Base-by-base conservation (phyloP, 1,284 basidiomycete species). In the Xerocomus amazonicus region DNA sequence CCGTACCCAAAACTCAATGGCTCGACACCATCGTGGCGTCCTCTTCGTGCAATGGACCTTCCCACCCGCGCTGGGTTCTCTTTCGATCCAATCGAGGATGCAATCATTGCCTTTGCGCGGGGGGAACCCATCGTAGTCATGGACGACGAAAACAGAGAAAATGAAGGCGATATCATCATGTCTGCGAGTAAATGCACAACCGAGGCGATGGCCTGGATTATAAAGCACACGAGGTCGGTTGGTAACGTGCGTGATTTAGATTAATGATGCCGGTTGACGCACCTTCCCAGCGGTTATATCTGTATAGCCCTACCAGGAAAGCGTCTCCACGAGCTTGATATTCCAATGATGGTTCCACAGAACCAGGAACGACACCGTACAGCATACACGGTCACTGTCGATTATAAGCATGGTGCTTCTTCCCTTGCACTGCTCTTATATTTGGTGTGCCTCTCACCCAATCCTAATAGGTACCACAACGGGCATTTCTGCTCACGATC, bases 191-290 rank as follows among this genome's bases (percentile, higher is more conserved):
- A 84, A 51, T 83, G 90, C 57, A 93, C 93, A 17, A 92, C 92
- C 0, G 90, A 97, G 70, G 92, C 96, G 62, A 97, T 99, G 96
- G 97, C 97, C 1, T 99, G 93, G 92, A 91, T 99, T 80, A 94
- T 99, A 68, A 87, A 88, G 66, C 87, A 96, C 72, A 92, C 92
- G 0, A 96, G 92, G 94, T 94, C 55, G 52, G 82, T 70, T 12
- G 4, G 9, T 40, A 37, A 8, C 26, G 6, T 35, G 36, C 32
- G 14, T 26, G 17, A 23, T 26, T 26, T n/a, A 4, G 32, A 9
- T 14, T 8, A 8, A 40, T 31, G 31, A 16, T 33, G 26, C 43
- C 17, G 12, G 41, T 39, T 61, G 40, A 59, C 53, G 43, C 53
- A 36, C 19, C 19, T 28, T 43, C 41, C 17, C 58, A 97, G 95